Evolutionary conservation across 2,329 filamentous ascomycete species (phyloP).

Genomic region (Calonectria pauciramosa): DNA sequence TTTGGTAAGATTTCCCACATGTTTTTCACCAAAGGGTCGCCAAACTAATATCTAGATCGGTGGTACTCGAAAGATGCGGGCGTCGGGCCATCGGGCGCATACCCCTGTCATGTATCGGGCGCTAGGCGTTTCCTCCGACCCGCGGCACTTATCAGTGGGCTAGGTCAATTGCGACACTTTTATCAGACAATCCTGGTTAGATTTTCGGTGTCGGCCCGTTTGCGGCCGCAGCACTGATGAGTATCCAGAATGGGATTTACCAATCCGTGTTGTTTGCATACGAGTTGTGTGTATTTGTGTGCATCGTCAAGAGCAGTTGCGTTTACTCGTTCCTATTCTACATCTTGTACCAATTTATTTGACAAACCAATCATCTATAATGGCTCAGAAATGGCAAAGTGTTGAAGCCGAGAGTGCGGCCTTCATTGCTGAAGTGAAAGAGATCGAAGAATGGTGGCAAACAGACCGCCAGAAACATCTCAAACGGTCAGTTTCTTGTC

Average conservation of each 20-base stretch:
- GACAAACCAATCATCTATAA: neutral
- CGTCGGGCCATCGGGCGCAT: neutral
- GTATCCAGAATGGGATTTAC: neutral
- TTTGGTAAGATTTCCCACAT: neutral
- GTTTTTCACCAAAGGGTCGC: neutral
- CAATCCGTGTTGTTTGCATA: neutral
- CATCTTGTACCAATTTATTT: neutral
- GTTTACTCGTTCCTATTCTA: no score
- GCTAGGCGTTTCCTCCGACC: neutral
- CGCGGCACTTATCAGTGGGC: neutral
- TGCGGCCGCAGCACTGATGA: neutral
- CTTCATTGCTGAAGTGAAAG: neutral
- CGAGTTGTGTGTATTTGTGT: neutral
- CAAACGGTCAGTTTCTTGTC: neutral
- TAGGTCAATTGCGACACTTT: neutral
- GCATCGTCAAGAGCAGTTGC: neutral
- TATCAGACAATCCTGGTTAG: neutral
- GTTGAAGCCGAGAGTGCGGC: neutral
- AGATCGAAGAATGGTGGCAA: conserved; percentile 5
- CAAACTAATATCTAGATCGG: neutral
- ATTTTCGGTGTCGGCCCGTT: neutral
- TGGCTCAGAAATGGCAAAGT: neutral
- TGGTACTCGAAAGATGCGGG: neutral
- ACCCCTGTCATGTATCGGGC: neutral
- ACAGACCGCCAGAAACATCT: neutral